These are phyloP conservation scores for Pezizomycotina sp. DNA, from an alignment of 2,329 filamentous ascomycete species.

Conservation along the genomic window DNA sequence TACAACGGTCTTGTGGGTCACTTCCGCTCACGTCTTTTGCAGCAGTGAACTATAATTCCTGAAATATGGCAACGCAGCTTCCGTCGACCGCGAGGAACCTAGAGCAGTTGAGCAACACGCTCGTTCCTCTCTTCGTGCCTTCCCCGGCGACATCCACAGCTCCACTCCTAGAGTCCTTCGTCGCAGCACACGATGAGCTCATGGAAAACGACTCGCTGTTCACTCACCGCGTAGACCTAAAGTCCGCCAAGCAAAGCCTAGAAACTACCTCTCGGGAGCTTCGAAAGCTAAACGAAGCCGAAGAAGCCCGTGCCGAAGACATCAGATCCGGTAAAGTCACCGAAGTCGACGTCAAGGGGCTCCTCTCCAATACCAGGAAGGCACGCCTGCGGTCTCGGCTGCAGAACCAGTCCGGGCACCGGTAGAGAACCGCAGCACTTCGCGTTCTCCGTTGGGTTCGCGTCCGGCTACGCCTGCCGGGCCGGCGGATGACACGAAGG, in stretches of 20 bases:
- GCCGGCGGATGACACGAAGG: too few species aligned
- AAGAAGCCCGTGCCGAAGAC: constrained; percentile 10
- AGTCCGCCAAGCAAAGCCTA: too few species aligned
- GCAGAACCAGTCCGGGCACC: too few species aligned
- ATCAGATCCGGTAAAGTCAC: constrained; percentile 5
- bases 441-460: too few species aligned
- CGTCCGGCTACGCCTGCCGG: too few species aligned
- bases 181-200: constrained; percentile 21
- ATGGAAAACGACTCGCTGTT: constrained; percentile 22
- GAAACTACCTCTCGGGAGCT: too few species aligned
- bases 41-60: too few species aligned
- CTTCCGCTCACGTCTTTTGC: too few species aligned
- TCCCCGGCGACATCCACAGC: constrained; percentile 20
- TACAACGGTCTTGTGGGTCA: too few species aligned
- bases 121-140: constrained; percentile 22
- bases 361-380: constrained; percentile 7
- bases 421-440: too few species aligned
- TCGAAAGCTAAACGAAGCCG: too few species aligned
- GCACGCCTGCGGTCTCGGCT: constrained; percentile 20
- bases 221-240: constrained; percentile 19
- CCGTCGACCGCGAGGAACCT: constrained; percentile 12
- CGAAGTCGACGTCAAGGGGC: constrained; percentile 3
- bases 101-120: constrained; percentile 8
- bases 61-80: constrained; percentile 14
- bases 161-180: constrained; percentile 23